These are phyloP conservation scores for Nannochloropsis gaditana DNA, from an alignment of 108 stramenopile genomes.

Conservation along the genomic window DNA sequence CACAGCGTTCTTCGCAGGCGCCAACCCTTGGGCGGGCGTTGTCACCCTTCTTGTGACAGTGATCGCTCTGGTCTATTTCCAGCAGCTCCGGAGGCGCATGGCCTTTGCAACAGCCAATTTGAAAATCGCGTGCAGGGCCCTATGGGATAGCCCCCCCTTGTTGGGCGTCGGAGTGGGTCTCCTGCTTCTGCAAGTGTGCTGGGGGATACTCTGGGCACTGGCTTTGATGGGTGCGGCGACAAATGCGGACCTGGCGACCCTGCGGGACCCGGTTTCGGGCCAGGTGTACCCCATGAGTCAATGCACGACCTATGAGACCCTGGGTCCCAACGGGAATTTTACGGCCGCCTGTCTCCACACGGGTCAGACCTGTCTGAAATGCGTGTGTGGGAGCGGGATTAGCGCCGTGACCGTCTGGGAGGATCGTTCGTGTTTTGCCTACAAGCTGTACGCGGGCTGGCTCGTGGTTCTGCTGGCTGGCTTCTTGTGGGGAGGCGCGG, in stretches of 20 bases:
- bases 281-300: not conserved
- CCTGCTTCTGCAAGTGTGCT: not conserved
- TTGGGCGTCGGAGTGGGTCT: not conserved
- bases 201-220: not conserved
- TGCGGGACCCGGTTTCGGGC: not conserved
- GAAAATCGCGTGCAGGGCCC: not conserved
- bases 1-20: slow-evolving; percentile 15
- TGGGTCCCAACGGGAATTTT: not conserved
- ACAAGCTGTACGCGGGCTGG: slow-evolving; percentile 20
- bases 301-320: not conserved
- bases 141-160: not conserved
- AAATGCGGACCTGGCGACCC: not conserved
- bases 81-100: slow-evolving; percentile 13
- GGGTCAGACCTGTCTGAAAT: not conserved
- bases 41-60: not conserved
- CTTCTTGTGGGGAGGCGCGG: slow-evolving; percentile 28
- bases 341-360: not conserved
- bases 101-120: slow-evolving; percentile 3
- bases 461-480: not conserved
- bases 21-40: not conserved
- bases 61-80: not conserved
- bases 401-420: not conserved
- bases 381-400: not conserved
- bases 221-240: slow-evolving; percentile 11
- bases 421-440: not conserved